A percentile compares a stretch with the other conserved stretches of the same genome.
phyloP scores from a whole-genome alignment of 768 basidiomycete genomes.

The Tricholoma saponaceum region DNA sequence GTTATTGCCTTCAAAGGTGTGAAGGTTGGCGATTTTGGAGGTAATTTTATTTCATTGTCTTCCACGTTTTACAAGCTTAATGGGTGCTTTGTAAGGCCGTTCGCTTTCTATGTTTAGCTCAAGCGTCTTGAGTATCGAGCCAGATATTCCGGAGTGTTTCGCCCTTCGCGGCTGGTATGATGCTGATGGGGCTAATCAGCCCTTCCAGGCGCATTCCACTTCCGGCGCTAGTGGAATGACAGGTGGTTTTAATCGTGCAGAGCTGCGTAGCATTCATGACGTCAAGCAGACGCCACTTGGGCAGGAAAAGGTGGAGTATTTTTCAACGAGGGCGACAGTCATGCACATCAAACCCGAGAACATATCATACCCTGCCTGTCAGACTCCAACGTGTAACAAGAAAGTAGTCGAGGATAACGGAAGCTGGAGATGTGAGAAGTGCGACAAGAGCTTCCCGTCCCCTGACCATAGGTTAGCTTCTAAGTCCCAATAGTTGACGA shows the following conservation, averaged over 20 bases:
- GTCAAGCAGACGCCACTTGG: slow-evolving; percentile 78
- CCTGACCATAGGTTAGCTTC: slow-evolving; percentile 77
- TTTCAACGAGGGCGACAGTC: slow-evolving; percentile 77
- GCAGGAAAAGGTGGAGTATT: slow-evolving; percentile 75
- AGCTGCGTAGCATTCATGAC: slow-evolving; percentile 69
- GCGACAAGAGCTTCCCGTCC: slow-evolving; percentile 60
- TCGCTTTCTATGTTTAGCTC: slow-evolving; percentile 80
- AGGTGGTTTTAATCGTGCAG: slow-evolving; percentile 59
- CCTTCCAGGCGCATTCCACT: slow-evolving; percentile 69
- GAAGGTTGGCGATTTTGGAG: slow-evolving; percentile 89
- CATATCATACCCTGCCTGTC: slow-evolving; percentile 88
- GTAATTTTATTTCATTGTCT: slow-evolving; percentile 29
- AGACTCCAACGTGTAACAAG: slow-evolving; percentile 77
- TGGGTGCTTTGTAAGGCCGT: slow-evolving; percentile 49
- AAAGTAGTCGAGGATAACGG: slow-evolving; percentile 72
- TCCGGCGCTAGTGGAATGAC: slow-evolving; percentile 33
- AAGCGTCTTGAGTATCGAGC: slow-evolving; percentile 80
- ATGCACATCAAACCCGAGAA: slow-evolving; percentile 84
- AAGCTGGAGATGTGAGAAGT: slow-evolving; percentile 94
- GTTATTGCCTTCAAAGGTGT: slow-evolving; percentile 94
- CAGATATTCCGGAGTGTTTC: slow-evolving; percentile 90
- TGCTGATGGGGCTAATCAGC: slow-evolving; percentile 50
- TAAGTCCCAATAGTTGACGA: neutral
- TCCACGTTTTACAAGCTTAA: neutral
- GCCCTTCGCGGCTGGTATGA: slow-evolving; percentile 91